Conservation (phyloP, 2,329 filamentous ascomycete species). For the Xylariaceae sp. region DNA sequence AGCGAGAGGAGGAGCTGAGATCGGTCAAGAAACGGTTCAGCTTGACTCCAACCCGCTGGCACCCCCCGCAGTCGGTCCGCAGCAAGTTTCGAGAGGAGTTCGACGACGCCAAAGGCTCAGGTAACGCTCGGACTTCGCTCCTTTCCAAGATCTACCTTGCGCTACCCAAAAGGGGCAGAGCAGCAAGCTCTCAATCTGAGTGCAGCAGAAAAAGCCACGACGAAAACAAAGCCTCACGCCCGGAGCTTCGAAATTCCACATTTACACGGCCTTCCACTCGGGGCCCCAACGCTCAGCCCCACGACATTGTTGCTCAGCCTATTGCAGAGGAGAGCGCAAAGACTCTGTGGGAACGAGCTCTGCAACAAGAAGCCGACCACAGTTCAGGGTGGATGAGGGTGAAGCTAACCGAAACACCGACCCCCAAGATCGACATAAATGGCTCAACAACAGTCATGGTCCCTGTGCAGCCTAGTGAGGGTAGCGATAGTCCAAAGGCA, state of each 20-base stretch:
- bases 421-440: conserved; percentile 3
- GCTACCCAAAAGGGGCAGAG: conserved; percentile 30
- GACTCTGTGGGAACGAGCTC: conserved; percentile 12
- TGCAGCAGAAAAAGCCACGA: conserved; percentile 5
- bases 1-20: conserved; percentile 35
- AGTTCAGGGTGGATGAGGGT: conserved; percentile 4
- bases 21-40: conserved; percentile 39
- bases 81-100: conserved; percentile 41
- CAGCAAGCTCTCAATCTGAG: conserved; percentile 14
- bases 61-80: conserved; percentile 24
- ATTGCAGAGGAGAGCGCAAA: conserved; percentile 7
- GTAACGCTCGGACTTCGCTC: conserved; percentile 27
- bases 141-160: conserved; percentile 33
- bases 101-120: conserved; percentile 17
- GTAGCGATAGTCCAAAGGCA: not conserved
- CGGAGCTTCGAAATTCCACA: not conserved
- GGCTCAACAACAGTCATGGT: not conserved
- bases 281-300: too few species aligned
- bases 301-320: not conserved
- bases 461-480: not conserved
- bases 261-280: not conserved
- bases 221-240: not conserved
- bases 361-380: conserved; percentile 11
- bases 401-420: conserved; percentile 6
- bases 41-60: conserved; percentile 28